Evolutionary conservation across 2,329 filamentous ascomycete species (phyloP).

Genomic region (Emericellopsis atlantica): DNA sequence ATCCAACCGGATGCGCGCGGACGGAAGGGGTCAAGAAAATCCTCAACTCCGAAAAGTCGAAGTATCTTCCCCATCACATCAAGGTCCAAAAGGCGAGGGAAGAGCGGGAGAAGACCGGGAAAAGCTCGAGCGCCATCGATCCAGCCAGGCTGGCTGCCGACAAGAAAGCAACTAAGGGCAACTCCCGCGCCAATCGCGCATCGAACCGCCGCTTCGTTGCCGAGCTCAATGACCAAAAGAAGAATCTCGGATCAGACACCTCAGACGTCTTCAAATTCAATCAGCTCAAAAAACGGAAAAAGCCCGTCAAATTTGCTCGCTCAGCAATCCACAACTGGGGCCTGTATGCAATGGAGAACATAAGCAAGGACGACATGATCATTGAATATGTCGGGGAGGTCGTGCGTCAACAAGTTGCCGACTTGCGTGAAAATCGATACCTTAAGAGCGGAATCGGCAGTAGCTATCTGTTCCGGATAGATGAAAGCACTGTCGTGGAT

Average conservation of each 20-base stretch:
- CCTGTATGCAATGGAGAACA: conserved; percentile 94
- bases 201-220: conserved; percentile 92
- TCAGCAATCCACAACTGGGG: conserved; percentile 99
- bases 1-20: conserved; percentile 71
- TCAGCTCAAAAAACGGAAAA: conserved; percentile 98
- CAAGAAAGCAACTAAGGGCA: conserved; percentile 73
- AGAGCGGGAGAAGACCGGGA: conserved; percentile 68
- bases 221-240: conserved; percentile 91
- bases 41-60: conserved; percentile 92
- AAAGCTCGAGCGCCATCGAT: conserved; percentile 52
- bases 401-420: conserved; percentile 92
- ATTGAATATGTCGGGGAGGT: conserved; percentile 99
- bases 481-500: conserved; percentile 94
- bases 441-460: conserved; percentile 94
- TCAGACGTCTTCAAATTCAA: conserved; percentile 95
- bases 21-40: conserved; percentile 95
- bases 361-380: conserved; percentile 96
- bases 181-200: conserved; percentile 84
- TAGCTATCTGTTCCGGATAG: conserved; percentile 95
- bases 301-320: conserved; percentile 93
- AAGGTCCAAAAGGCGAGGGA: conserved; percentile 87
- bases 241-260: conserved; percentile 59
- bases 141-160: conserved; percentile 63
- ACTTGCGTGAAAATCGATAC: conserved; percentile 84
- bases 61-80: conserved; percentile 94